Evolutionary conservation across 2,329 filamentous ascomycete species (phyloP).

Genomic region (Chaetothyriales sp.): DNA sequence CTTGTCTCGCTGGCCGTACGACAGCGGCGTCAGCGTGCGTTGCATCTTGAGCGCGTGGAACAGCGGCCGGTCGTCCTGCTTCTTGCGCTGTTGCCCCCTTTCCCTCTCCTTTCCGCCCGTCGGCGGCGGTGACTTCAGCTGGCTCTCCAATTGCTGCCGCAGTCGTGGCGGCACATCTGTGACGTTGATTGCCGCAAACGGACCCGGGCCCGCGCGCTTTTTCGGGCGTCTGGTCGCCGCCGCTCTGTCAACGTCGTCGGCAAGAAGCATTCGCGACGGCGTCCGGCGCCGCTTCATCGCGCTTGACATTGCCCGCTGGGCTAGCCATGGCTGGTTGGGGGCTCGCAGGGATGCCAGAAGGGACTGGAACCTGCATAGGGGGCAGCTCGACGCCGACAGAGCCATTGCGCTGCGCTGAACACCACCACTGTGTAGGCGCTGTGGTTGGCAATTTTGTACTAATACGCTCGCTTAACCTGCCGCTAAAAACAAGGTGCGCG

Average conservation of each 20-base stretch:
- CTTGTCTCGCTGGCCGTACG: conserved; percentile 54
- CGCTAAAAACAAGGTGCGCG: not conserved
- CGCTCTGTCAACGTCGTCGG: conserved; percentile 24
- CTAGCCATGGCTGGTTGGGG: conserved; percentile 22
- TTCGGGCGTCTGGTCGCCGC: conserved; percentile 11
- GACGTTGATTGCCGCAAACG: conserved; percentile 48
- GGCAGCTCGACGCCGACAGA: conserved; percentile 3
- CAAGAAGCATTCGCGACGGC: conserved; percentile 40
- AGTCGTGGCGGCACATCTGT: conserved; percentile 29
- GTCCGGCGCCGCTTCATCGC: conserved; percentile 27
- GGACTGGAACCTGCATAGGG: conserved; percentile 14
- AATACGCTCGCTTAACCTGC: not conserved
- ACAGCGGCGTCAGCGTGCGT: conserved; percentile 57
- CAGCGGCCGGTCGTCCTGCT: conserved; percentile 35
- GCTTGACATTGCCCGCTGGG: conserved; percentile 28
- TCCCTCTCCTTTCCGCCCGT: conserved; percentile 7
- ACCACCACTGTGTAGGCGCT: no score
- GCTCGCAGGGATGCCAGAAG: conserved; percentile 5
- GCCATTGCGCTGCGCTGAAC: not conserved
- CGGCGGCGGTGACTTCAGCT: not conserved
- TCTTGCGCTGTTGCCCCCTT: conserved; percentile 22
- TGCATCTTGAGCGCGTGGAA: conserved; percentile 94
- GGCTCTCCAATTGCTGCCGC: not conserved
- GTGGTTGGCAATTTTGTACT: not conserved
- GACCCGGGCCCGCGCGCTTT: conserved; percentile 35